Percentiles rank a stretch among this genome's conserved stretches.
phyloP scores from a whole-genome alignment of 169 alveolate genomes.

The Theileria annulata region DNA sequence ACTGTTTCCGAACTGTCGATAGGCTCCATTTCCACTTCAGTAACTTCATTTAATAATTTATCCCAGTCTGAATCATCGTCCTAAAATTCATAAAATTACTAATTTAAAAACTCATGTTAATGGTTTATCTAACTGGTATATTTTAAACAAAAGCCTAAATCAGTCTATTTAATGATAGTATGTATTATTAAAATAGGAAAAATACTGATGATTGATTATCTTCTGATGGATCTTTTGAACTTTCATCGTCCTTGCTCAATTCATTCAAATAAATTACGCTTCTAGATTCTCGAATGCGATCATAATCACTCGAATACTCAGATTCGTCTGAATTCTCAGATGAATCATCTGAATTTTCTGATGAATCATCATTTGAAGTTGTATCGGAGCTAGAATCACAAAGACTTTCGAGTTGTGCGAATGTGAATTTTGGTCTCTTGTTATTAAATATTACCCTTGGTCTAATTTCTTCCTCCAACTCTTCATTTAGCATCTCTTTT shows the following conservation, averaged over 20 bases:
- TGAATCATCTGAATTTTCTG: not conserved
- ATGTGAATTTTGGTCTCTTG: conserved; percentile 5
- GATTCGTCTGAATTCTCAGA: not conserved
- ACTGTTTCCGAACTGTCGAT: not conserved
- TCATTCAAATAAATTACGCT: too few relatives aligned
- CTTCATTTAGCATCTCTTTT: conserved; percentile 10
- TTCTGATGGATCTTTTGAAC: too few relatives aligned
- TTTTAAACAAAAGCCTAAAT: too few relatives aligned
- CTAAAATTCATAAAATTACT: not conserved
- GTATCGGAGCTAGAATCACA: not conserved
- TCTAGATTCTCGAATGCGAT: too few relatives aligned
- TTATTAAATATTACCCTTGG: not conserved
- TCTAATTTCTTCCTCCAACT: conserved; percentile 8
- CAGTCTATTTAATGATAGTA: not conserved
- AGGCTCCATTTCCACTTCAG: not conserved
- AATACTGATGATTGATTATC: too few relatives aligned
- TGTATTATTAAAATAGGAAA: too few relatives aligned
- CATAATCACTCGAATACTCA: not conserved
- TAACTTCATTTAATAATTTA: conserved; percentile 9
- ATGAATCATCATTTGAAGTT: not conserved
- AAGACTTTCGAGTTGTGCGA: not conserved
- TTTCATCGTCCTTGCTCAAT: too few relatives aligned
- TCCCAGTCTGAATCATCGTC: conserved; percentile 31
- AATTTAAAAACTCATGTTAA: too few relatives aligned
- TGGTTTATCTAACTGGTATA: too few relatives aligned